A percentile compares a stretch with the other conserved stretches of the same genome.
phyloP scores from a whole-genome alignment of 805 yeast genomes.

The Monosporozyma aerobia region DNA sequence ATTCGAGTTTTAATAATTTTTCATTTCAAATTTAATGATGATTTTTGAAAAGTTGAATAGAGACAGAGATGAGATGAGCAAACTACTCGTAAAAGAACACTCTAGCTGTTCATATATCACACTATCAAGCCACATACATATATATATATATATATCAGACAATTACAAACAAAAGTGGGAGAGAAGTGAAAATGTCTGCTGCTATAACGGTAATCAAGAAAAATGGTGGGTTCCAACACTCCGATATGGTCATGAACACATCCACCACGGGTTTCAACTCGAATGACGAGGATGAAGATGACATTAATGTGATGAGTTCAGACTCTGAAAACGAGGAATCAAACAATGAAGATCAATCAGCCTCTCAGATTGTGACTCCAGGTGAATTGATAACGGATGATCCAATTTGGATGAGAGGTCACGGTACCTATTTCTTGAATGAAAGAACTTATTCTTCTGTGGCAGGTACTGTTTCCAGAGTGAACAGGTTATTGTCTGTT shows the following conservation, averaged over 20 bases:
- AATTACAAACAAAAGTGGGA: not conserved
- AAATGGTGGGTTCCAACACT: conserved; percentile 21
- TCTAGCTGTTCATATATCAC: not conserved
- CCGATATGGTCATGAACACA: conserved; percentile 2
- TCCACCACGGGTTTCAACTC: conserved; percentile 5
- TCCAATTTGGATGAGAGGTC: conserved; percentile 97
- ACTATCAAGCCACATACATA: not conserved
- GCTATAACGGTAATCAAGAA: conserved; percentile 23
- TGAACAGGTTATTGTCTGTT: conserved; percentile 79
- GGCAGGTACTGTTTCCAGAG: conserved; percentile 82
- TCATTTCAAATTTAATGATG: not conserved
- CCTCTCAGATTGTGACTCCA: conserved; percentile 64
- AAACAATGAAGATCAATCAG: conserved; percentile 33
- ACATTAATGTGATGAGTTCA: conserved; percentile 5
- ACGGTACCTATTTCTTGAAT: conserved; percentile 79
- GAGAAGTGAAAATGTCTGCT: conserved; percentile 14
- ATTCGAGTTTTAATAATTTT: not conserved
- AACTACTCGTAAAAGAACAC: not conserved
- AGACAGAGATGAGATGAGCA: not conserved
- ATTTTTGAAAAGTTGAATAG: not conserved
- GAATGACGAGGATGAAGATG: not conserved
- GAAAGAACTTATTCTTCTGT: conserved; percentile 80
- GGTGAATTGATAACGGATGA: conserved; percentile 96
- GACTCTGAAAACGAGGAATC: conserved; percentile 31
- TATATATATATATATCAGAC: too few species aligned